Base-by-base conservation (phyloP, 2,329 filamentous ascomycete species). In the Aspergillus sp. region DNA sequence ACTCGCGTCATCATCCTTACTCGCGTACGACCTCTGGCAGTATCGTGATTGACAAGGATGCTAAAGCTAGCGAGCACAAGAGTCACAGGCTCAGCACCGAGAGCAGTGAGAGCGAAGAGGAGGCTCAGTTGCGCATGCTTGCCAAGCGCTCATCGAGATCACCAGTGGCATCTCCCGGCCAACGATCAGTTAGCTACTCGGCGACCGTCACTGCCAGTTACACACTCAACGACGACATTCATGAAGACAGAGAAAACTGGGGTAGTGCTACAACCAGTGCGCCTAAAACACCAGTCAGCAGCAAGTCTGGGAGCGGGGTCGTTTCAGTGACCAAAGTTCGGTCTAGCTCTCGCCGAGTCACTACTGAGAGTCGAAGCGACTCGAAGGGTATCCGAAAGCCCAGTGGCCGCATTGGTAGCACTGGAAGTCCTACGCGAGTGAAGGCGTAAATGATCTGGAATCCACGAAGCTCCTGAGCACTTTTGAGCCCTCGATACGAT, bases 51-150 rank as follows among this genome's bases (percentile, higher is more conserved):
- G 76, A 79, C 5, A 73, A 71, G 25, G 76, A 76, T 1, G 61
- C 60, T 17, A 66, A 68, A 56, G 56, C 57, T 23, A 65, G 63
- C 17, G 74, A 77, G 13, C 70, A 72, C 76, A 87, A 60, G 80
- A 88, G 47, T 11, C 83, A 90, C 69, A 87, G 87, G 38, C 83
- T 85, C 46, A 88, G 87, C 15, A 83, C 84, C 19, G 85, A 74
- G 72, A 80, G 69, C 41, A 76, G 81, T 51, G 91, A 95, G 73
- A 91, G 89, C 22, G 93, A 97, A 63, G 92, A 96, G 72, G 92
- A 97, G 74, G 86, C 87, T 70, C 90, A 93, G 71, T 79, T 96
- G 50, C 89, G 92, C 54, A 87, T 92, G 83, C 85, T 87, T 65
- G 86, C 87, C 28, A 87, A 88, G 81, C 87, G 85, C 66, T 61